These are phyloP conservation scores for Ophiostoma novo-ulmi DNA, from an alignment of 2,329 filamentous ascomycete species.

Conservation along the genomic window DNA sequence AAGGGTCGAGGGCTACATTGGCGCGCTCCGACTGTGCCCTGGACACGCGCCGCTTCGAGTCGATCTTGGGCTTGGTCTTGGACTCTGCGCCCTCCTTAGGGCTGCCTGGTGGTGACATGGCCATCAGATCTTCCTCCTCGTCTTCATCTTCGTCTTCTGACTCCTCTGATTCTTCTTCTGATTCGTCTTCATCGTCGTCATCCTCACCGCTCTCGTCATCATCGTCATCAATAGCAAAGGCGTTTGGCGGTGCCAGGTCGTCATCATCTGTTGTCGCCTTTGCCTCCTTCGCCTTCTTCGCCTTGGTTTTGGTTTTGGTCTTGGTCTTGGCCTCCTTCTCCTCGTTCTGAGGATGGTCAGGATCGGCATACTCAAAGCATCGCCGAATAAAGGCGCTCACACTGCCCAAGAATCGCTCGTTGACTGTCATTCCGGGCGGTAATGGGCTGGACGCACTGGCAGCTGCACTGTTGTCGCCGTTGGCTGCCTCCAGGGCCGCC, in stretches of 20 bases:
- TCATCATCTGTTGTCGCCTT: constrained; percentile 30
- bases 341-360: constrained; percentile 67
- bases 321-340: constrained; percentile 11
- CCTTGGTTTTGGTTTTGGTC: constrained; percentile 9
- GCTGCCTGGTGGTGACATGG: constrained; percentile 45
- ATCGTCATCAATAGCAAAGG: constrained; percentile 73
- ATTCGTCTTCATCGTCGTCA: constrained; percentile 56
- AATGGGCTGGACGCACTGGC: constrained; percentile 26
- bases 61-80: constrained; percentile 25
- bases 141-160: constrained; percentile 39
- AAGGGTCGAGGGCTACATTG: constrained; percentile 86
- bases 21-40: constrained; percentile 66
- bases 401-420: constrained; percentile 85
- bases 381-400: constrained; percentile 93
- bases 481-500: constrained; percentile 39
- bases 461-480: constrained; percentile 9
- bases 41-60: constrained; percentile 39
- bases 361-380: constrained; percentile 97
- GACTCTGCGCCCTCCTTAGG: constrained; percentile 34
- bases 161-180: constrained; percentile 45
- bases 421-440: constrained; percentile 54
- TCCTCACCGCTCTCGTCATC: constrained; percentile 49
- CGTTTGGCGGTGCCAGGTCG: constrained; percentile 37
- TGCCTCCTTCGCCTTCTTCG: constrained; percentile 8
- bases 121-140: constrained; percentile 49